Base-by-base conservation (phyloP, 305 asterid genomes). In the Andrographis paniculata region DNA sequence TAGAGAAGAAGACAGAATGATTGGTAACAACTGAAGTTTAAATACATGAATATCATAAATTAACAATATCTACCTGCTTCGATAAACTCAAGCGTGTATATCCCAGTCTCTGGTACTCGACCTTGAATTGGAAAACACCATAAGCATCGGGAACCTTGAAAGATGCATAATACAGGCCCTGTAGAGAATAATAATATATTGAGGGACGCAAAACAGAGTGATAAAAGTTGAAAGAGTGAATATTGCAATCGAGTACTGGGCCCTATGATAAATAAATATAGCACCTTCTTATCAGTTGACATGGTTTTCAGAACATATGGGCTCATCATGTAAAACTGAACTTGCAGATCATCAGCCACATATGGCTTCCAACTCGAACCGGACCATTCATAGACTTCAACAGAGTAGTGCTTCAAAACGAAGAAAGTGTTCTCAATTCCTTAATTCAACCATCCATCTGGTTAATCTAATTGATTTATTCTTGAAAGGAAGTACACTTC, bases 241-340 rank as follows among this genome's bases (percentile, higher is more conserved):
- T 14, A 59, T 16, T 15, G 14, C 11, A 17, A 8, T 30, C 30
- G 20, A 54, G 55, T 28, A 4, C 24, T 45, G 23, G 48, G 48
- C 30, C 17, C 17, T 42, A 17, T 12, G 44, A 19, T 48, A 12
- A 24, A 48, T 33, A 41, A 41, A 37, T 58, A 38, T 48, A 24
- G 45, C 48, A 82, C 95, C 94, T 86, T 77, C 70, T 70, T 53
- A 70, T 86, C 60, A 13, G 84, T 75, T 12, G 94, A 73, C 71
- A 86, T 45, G 54, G 79, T 73, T 71, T 82, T 85, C 68, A 85
- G 69, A 46, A 85, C 92, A 51, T 85, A 82, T 17, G 95, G 95
- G 64, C 95, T 85, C 95, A 85, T 85, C 95, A 85, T 85, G 71
- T 76, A 85, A 61, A 85, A 85, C 75, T 86, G 95, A 61, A 82